A percentile compares a stretch with the other conserved stretches of the same genome.
Evolutionary conservation across 2,329 filamentous ascomycete genomes (phyloP).

Genomic region (Bipolaris gigantea): DNA sequence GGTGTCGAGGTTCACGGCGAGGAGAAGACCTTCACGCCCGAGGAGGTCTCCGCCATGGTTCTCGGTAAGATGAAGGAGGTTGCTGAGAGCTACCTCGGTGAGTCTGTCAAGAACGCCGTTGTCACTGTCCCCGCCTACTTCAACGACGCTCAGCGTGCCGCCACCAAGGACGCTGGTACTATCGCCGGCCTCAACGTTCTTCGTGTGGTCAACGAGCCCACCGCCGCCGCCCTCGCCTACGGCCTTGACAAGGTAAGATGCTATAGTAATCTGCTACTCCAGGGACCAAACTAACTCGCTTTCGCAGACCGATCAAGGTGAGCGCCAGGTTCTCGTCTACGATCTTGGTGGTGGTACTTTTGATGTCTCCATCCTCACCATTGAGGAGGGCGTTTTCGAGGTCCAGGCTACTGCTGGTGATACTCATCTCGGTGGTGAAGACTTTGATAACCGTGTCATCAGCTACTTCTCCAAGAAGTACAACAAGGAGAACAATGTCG

Average conservation of each 20-base stretch:
- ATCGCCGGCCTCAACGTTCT: constrained; percentile 94
- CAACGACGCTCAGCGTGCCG: constrained; percentile 97
- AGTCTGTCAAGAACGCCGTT: constrained; percentile 84
- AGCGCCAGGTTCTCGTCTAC: constrained; percentile 48
- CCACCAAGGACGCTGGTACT: constrained; percentile 90
- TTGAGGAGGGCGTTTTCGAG: constrained; percentile 91
- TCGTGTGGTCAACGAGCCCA: constrained; percentile 95
- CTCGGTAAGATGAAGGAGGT: constrained; percentile 72
- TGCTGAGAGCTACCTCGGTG: constrained; percentile 75
- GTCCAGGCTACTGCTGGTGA: constrained; percentile 94
- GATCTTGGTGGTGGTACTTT: constrained; percentile 50
- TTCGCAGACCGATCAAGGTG: constrained; percentile 37
- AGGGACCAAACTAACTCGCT: not conserved
- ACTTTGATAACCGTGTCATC: constrained; percentile 98
- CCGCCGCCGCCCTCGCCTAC: constrained; percentile 92
- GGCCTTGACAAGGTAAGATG: constrained; percentile 59
- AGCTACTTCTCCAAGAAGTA: constrained; percentile 94
- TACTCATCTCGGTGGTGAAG: constrained; percentile 96
- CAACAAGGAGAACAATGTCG: constrained; percentile 96
- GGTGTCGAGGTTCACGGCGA: constrained; percentile 69
- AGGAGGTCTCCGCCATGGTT: constrained; percentile 81
- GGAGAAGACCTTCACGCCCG: constrained; percentile 74
- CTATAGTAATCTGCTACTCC: not conserved
- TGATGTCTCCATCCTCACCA: constrained; percentile 70
- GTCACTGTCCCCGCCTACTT: constrained; percentile 97